Conservation (phyloP, 257 asterid species). For the Rauvolfia tetraphylla region DNA sequence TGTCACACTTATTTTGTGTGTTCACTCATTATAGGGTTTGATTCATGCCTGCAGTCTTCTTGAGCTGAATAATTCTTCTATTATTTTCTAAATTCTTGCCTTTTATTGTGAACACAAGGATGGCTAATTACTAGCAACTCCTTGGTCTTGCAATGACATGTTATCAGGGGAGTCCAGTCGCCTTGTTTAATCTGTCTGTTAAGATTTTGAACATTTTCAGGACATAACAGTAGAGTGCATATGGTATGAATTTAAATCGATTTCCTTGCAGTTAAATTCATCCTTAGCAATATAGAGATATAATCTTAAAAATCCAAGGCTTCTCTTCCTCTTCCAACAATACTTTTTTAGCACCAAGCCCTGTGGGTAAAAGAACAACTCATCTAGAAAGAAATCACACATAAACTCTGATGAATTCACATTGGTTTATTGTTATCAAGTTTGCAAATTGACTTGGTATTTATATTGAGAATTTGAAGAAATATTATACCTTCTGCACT, state of each 20-base stretch:
- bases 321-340: neutral
- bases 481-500: neutral
- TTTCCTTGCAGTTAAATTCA: neutral
- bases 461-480: neutral
- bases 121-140: neutral
- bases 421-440: neutral
- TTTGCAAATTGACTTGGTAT: neutral
- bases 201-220: neutral
- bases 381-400: neutral
- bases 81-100: neutral
- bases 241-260: neutral
- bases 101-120: neutral
- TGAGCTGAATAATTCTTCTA: neutral
- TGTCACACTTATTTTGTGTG: neutral
- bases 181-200: neutral
- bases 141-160: neutral
- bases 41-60: neutral
- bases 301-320: neutral
- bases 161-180: neutral
- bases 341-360: neutral
- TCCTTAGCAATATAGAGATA: neutral
- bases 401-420: neutral
- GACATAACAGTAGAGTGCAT: neutral
- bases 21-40: neutral
- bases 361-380: neutral